A percentile compares a stretch with the other conserved stretches of the same genome.
These are phyloP conservation scores for Dichotomocladium elegans DNA, from an alignment of 371 early-diverging fungal genomes.

Conservation along the genomic window DNA sequence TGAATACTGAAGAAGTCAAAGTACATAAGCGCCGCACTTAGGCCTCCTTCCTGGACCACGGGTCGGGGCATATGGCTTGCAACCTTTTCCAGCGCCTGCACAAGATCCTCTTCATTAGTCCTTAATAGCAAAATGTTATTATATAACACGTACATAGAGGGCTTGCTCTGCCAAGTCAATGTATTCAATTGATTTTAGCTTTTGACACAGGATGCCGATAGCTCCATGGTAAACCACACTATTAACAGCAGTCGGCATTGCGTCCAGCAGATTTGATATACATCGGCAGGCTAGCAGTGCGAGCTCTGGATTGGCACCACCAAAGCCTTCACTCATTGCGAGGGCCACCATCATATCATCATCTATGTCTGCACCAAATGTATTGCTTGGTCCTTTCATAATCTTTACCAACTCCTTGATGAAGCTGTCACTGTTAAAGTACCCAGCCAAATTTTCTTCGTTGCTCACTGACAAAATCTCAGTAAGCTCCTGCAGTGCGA, in stretches of 20 bases:
- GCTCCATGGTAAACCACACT: conserved; percentile 71
- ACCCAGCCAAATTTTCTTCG: conserved; percentile 60
- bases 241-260: conserved; percentile 67
- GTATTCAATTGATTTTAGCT: conserved; percentile 80
- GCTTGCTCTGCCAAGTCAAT: conserved; percentile 92
- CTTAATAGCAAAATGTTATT: background rate
- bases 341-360: conserved; percentile 45
- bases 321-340: conserved; percentile 41
- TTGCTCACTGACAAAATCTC: conserved; percentile 67
- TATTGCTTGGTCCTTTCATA: conserved; percentile 45
- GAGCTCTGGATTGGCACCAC: conserved; percentile 62
- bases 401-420: conserved; percentile 54
- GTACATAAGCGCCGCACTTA: conserved; percentile 77
- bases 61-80: conserved; percentile 68
- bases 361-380: conserved; percentile 21
- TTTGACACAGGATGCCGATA: conserved; percentile 68
- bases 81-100: conserved; percentile 70
- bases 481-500: conserved; percentile 65
- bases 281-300: conserved; percentile 88
- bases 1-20: conserved; percentile 88
- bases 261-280: conserved; percentile 84
- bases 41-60: conserved; percentile 75
- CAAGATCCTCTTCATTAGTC: background rate
- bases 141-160: conserved; percentile 42
- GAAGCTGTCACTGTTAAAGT: conserved; percentile 53